Base-by-base conservation (phyloP, 306 rosid genomes). In the Calophaca sinica region DNA sequence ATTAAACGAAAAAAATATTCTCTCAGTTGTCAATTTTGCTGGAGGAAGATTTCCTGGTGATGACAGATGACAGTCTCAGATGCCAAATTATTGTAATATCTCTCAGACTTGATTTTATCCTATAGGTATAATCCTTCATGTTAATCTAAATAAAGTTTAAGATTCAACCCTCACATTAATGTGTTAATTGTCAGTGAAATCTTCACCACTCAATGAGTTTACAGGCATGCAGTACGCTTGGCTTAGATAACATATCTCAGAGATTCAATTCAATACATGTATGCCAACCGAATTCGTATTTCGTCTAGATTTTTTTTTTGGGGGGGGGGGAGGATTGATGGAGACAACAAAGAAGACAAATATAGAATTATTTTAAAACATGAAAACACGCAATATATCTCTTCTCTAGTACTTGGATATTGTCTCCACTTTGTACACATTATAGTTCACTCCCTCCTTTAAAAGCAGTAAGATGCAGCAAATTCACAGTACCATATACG, bases 401-500 rank as follows among this genome's bases (percentile, higher is more conserved):
- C 76, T 66, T 64, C 15, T 39, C 64, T 33, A 66, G 61, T n/a
- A 71, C 61, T 58, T 26, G 32, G 41, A 64, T 46, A 59, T 63
- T 13, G 59, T 46, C 14, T 72, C 67, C 73, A 29, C 60, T 61
- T 72, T 49, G 65, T 68, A 81, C 61, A 81, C 61, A 78, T 49
- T 29, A 73, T 62, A 50, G 73, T 61, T 36, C 67, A 70, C 8
- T 44, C 58, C 42, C 42, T 64, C 48, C 58, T 58, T 66, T 12
- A 59, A 67, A 76, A 62, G 45, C n/a, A 77, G 36, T 48, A 55
- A 57, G 45, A 55, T 72, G 58, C 66, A 71, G 32, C 63, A 79
- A 83, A 83, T 39, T 70, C 75, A 44, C 57, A 60, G 61, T 62
- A 79, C 26, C 28, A 69, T 54, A 55, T 39, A 79, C 20, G 54